phyloP scores from a whole-genome alignment of 2,329 filamentous ascomycete species.

The Rhynchosporium secalis region DNA sequence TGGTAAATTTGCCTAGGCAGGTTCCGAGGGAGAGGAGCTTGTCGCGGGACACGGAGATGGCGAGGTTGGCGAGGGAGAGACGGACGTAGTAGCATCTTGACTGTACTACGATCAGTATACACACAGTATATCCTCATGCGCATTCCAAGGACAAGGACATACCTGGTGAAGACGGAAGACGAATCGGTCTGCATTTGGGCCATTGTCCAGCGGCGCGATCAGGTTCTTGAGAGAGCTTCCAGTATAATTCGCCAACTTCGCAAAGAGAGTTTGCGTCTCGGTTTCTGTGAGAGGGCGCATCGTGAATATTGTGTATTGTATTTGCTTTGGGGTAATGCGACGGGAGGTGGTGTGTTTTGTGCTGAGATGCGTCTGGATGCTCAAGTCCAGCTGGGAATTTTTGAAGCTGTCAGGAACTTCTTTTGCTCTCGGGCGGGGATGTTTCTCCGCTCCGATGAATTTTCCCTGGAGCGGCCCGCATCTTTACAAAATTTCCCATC shows the following conservation, averaged over 20 bases:
- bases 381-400: background rate
- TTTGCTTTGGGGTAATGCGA: no score
- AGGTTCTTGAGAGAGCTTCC: slow-evolving; percentile 83
- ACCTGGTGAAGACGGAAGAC: slow-evolving; percentile 82
- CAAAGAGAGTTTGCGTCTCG: slow-evolving; percentile 80
- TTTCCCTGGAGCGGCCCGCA: slow-evolving; percentile 34
- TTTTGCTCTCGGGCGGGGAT: slow-evolving; percentile 32
- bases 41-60: slow-evolving; percentile 79
- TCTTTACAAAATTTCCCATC: slow-evolving; percentile 19
- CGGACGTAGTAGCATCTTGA: slow-evolving; percentile 83
- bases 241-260: slow-evolving; percentile 92
- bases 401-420: slow-evolving; percentile 11
- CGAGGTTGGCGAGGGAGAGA: slow-evolving; percentile 85
- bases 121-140: background rate
- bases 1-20: slow-evolving; percentile 92
- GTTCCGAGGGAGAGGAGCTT: slow-evolving; percentile 85
- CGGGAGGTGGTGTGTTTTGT: no score
- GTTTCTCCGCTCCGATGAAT: slow-evolving; percentile 26
- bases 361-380: background rate
- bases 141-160: slow-evolving; percentile 34
- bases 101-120: background rate
- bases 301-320: slow-evolving; percentile 19
- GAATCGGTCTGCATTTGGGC: slow-evolving; percentile 70
- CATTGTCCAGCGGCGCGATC: slow-evolving; percentile 70
- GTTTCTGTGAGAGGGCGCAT: slow-evolving; percentile 83